Evolutionary conservation across 768 basidiomycete genomes (phyloP).

Genomic region (Dictyophora rubrovolvata): DNA sequence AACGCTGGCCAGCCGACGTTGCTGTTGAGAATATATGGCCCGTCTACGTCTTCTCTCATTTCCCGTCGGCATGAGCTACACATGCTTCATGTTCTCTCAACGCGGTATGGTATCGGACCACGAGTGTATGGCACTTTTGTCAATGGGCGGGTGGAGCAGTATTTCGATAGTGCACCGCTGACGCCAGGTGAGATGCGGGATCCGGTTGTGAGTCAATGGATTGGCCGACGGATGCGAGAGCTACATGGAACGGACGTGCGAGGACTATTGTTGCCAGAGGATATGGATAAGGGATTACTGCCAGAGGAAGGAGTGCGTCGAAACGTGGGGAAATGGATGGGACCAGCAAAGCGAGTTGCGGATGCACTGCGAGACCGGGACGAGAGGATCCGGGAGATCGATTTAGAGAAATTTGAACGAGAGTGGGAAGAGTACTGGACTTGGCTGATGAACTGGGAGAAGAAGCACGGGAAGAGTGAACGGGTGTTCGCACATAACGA

Average conservation of each 20-base stretch:
- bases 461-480: conserved; percentile 45
- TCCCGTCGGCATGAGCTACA: conserved; percentile 80
- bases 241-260: conserved; percentile 76
- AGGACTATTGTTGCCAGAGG: conserved; percentile 48
- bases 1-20: conserved; percentile 36
- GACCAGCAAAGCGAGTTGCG: conserved; percentile 64
- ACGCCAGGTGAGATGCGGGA: conserved; percentile 71
- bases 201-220: conserved; percentile 66
- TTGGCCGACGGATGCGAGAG: conserved; percentile 93
- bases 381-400: conserved; percentile 32
- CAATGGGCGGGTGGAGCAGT: conserved; percentile 94
- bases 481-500: conserved; percentile 90
- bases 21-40: conserved; percentile 86
- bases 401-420: conserved; percentile 50
- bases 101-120: conserved; percentile 81
- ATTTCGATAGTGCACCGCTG: conserved; percentile 81
- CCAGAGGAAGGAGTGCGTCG: conserved; percentile 43
- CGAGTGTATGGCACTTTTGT: conserved; percentile 89
- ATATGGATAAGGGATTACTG: conserved; percentile 25
- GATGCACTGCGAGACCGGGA: conserved; percentile 37
- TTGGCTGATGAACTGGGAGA: conserved; percentile 59
- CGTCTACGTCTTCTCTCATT: conserved; percentile 78
- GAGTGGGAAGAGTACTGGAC: conserved; percentile 60
- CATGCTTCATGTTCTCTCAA: conserved; percentile 82
- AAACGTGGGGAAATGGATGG: conserved; percentile 66